These are phyloP conservation scores for Plantago elongata DNA, from an alignment of 257 asterid genomes.

Conservation along the genomic window DNA sequence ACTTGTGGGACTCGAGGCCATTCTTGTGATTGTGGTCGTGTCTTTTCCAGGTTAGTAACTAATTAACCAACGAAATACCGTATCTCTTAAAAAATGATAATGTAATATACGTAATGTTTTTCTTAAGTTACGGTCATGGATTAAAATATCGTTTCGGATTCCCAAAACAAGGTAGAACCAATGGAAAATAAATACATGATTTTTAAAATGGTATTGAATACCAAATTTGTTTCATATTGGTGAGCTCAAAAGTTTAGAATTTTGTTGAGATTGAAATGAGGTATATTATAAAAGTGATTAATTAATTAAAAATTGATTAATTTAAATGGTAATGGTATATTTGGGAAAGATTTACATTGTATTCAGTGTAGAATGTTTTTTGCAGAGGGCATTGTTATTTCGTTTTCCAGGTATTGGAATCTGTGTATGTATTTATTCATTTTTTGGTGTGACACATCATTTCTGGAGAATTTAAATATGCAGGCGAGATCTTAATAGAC, in stretches of 20 bases:
- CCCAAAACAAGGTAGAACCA: too few species aligned
- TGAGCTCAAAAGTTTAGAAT: too few species aligned
- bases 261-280: too few species aligned
- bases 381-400: neutral
- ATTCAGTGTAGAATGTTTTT: slow-evolving; percentile 42
- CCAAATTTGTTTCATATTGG: too few species aligned
- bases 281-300: too few species aligned
- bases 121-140: too few species aligned
- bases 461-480: slow-evolving; percentile 3
- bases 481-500: slow-evolving; percentile 7
- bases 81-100: too few species aligned
- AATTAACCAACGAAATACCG: too few species aligned
- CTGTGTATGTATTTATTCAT: neutral
- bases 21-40: slow-evolving; percentile 68
- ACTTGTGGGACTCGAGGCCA: slow-evolving; percentile 76
- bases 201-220: too few species aligned
- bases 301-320: neutral
- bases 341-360: slow-evolving; percentile 22
- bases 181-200: too few species aligned
- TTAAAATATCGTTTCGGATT: too few species aligned
- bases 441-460: slow-evolving; percentile 35
- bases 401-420: neutral
- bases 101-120: too few species aligned
- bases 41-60: slow-evolving; percentile 43
- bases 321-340: neutral